A percentile compares a stretch with the other conserved stretches of the same genome.
These are phyloP conservation scores for Colletotrichum gloeosporioides DNA, from an alignment of 2,329 filamentous ascomycete genomes.

Conservation along the genomic window DNA sequence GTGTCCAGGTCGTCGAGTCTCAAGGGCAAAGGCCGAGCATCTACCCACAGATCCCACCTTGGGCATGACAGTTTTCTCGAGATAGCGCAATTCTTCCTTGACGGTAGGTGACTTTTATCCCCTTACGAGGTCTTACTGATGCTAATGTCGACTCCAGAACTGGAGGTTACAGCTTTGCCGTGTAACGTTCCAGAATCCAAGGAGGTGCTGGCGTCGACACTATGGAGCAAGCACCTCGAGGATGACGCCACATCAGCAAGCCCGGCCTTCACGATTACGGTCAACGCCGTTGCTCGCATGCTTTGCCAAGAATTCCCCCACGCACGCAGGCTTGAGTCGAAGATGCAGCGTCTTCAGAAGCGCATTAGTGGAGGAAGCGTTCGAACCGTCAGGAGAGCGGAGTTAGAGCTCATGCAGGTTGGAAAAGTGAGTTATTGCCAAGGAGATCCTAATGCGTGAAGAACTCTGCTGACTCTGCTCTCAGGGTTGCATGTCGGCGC, in stretches of 20 bases:
- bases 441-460: background rate
- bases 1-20: constrained; percentile 28
- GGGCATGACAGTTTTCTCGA: constrained; percentile 42
- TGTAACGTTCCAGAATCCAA: constrained; percentile 29
- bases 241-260: constrained; percentile 29
- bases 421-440: constrained; percentile 48
- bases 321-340: constrained; percentile 32
- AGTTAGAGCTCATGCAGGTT: constrained; percentile 55
- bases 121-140: background rate
- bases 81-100: constrained; percentile 54
- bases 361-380: constrained; percentile 41
- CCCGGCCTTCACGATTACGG: constrained; percentile 39
- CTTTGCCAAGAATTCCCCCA: constrained; percentile 40
- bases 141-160: constrained; percentile 37
- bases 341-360: constrained; percentile 39
- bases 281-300: constrained; percentile 39
- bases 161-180: constrained; percentile 50
- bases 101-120: constrained; percentile 44
- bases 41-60: background rate
- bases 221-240: constrained; percentile 47
- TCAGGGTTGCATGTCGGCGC: constrained; percentile 41
- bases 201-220: constrained; percentile 43
- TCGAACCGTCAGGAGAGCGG: constrained; percentile 49
- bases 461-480: constrained; percentile 18
- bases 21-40: constrained; percentile 49